These are phyloP conservation scores for Phaffomyces opuntiae DNA, from an alignment of 805 yeast genomes.

Conservation along the genomic window DNA sequence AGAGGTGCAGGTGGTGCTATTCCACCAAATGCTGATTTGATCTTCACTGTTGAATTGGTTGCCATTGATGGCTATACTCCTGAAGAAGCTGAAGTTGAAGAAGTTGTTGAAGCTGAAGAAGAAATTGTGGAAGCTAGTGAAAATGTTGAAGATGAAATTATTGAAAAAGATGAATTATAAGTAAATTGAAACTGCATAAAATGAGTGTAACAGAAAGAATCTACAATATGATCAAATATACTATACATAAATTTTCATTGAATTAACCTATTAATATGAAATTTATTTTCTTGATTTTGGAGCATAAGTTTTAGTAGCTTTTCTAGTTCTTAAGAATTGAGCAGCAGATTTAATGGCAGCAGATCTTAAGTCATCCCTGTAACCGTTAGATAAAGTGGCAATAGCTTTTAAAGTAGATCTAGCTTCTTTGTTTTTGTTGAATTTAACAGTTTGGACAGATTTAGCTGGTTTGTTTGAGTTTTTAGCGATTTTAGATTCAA, in stretches of 20 bases:
- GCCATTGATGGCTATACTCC: slow-evolving; percentile 35
- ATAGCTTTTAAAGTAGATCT: slow-evolving; percentile 39
- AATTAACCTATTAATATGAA: slow-evolving; percentile 2
- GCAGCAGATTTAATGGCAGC: slow-evolving; percentile 43
- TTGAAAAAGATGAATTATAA: not conserved
- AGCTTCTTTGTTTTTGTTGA: slow-evolving; percentile 36
- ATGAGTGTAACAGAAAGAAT: not conserved
- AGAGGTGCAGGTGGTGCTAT: slow-evolving; percentile 71
- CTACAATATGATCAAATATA: not conserved
- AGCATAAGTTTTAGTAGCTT: slow-evolving; percentile 29
- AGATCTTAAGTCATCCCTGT: slow-evolving; percentile 42
- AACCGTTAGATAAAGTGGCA: slow-evolving; percentile 36
- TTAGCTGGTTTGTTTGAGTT: slow-evolving; percentile 42
- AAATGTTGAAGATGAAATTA: not conserved
- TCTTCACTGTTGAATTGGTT: slow-evolving; percentile 60
- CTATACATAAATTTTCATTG: slow-evolving; percentile 10
- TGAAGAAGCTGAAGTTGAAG: not conserved
- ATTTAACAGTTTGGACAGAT: slow-evolving; percentile 29
- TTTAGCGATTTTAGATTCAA: slow-evolving; percentile 37
- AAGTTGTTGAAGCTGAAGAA: slow-evolving; percentile 1
- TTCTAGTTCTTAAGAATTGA: slow-evolving; percentile 33
- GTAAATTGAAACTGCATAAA: not conserved
- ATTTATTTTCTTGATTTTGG: slow-evolving; percentile 18
- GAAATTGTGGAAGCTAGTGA: not conserved
- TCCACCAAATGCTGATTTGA: slow-evolving; percentile 72